Conservation (phyloP, 2,329 filamentous ascomycete genomes). For the Ophiosphaerella herpotricha region DNA sequence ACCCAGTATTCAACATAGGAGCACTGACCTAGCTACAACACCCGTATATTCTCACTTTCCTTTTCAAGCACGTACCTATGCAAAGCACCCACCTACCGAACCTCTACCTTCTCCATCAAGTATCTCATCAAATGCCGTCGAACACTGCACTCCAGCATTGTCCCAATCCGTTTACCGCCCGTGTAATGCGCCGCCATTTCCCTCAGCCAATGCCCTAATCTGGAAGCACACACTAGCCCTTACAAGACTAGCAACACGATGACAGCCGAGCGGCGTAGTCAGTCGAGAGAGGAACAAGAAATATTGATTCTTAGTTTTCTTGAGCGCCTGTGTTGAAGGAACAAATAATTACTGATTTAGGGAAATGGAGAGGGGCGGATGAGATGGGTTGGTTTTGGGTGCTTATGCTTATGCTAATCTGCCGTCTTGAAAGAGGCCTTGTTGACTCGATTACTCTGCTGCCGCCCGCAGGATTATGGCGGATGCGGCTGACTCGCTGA, state of each 20-base stretch:
- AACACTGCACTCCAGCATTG: slow-evolving; percentile 9
- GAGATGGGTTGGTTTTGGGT: background rate
- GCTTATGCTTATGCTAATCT: background rate
- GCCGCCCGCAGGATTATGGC: no score
- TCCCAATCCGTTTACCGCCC: slow-evolving; percentile 9
- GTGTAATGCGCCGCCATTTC: background rate
- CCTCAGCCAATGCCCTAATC: background rate
- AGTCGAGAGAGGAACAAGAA: no score
- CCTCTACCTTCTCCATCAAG: background rate
- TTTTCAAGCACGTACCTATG: background rate
- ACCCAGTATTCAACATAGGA: no score
- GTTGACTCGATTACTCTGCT: no score
- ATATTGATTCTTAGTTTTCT: no score
- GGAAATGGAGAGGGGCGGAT: no score
- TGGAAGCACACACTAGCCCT: background rate
- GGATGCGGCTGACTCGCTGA: no score
- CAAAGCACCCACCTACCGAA: background rate
- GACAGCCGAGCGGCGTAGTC: no score
- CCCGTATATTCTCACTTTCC: background rate
- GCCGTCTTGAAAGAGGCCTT: background rate
- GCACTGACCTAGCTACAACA: no score
- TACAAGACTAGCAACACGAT: no score
- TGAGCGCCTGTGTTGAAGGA: no score
- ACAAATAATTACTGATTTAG: no score
- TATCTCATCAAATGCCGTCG: background rate